A percentile compares a stretch with the other conserved stretches of the same genome.
These are phyloP conservation scores for Calycina marina DNA, from an alignment of 2,329 filamentous ascomycete genomes.

Conservation along the genomic window DNA sequence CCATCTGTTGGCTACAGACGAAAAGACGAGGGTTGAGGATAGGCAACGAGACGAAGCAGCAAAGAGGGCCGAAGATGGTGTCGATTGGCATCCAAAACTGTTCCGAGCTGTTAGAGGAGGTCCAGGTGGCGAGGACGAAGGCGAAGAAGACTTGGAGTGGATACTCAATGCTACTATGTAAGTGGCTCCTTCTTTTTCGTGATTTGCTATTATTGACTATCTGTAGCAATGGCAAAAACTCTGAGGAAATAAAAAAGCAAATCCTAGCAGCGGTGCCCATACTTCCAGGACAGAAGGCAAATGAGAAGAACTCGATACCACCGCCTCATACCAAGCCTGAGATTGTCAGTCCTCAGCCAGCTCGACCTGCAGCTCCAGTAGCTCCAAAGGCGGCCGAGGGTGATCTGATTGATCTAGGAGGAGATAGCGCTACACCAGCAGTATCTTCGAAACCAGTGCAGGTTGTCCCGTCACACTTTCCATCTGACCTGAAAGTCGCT, in stretches of 20 bases:
- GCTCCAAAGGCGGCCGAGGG: conserved; percentile 11
- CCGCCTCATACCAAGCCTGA: conserved; percentile 21
- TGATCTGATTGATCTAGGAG: conserved; percentile 44
- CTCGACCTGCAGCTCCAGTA: conserved; percentile 1
- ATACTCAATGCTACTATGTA: conserved; percentile 82
- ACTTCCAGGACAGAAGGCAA: conserved; percentile 55
- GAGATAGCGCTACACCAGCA: conserved; percentile 15
- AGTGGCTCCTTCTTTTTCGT: conserved; percentile 18
- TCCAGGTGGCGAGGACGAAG: conserved; percentile 57
- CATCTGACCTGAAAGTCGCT: conserved; percentile 14
- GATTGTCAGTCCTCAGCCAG: conserved; percentile 4
- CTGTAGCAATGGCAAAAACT: conserved; percentile 44
- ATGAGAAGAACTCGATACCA: conserved; percentile 40
- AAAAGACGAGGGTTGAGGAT: conserved; percentile 94
- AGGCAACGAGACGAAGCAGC: conserved; percentile 81
- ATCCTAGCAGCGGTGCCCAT: conserved; percentile 80
- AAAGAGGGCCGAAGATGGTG: conserved; percentile 57
- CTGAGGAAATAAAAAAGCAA: conserved; percentile 61
- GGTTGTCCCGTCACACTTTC: conserved; percentile 5
- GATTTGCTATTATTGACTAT: conserved; percentile 5
- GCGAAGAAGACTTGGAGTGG: conserved; percentile 86
- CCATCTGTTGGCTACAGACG: conserved; percentile 78
- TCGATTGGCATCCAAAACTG: conserved; percentile 78
- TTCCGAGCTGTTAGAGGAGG: conserved; percentile 65
- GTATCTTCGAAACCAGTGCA: conserved; percentile 2